phyloP scores from a whole-genome alignment of 176 grass and related monocot species.

The Carex kokanica region DNA sequence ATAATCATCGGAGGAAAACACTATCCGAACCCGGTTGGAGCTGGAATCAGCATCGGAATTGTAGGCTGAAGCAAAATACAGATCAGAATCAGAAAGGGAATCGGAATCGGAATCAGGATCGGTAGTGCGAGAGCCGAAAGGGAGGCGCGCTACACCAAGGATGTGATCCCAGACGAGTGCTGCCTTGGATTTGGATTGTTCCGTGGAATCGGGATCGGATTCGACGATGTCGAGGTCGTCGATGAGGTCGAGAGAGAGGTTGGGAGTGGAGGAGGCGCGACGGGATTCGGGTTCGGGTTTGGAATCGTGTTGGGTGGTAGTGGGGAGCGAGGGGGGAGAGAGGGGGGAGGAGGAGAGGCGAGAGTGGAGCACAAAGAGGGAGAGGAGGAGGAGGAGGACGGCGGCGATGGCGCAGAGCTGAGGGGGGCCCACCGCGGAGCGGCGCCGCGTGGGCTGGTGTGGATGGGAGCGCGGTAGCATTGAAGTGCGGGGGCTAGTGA shows the following conservation, averaged over 20 bases:
- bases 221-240: constrained; percentile 87
- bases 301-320: constrained; percentile 4
- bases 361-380: constrained; percentile 77
- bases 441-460: constrained; percentile 52
- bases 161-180: constrained; percentile 78
- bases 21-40: constrained; percentile 24
- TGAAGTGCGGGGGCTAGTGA: neutral
- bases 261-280: constrained; percentile 8
- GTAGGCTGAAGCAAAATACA: constrained; percentile 5
- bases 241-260: constrained; percentile 58
- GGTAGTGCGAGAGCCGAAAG: constrained; percentile 51
- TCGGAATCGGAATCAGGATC: constrained; percentile 19
- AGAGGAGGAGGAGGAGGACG: constrained; percentile 67
- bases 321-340: constrained; percentile 36
- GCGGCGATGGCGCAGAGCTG: constrained; percentile 59
- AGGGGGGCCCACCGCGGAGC: constrained; percentile 57
- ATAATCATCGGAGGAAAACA: constrained; percentile 87
- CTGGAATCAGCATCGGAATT: constrained; percentile 16
- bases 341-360: constrained; percentile 48
- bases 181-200: constrained; percentile 4
- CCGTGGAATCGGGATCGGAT: constrained; percentile 26
- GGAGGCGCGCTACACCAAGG: constrained; percentile 64
- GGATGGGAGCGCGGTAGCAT: constrained; percentile 68
- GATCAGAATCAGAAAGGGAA: constrained; percentile 6
- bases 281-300: neutral